Evolutionary conservation across 305 asterid genomes (phyloP).

Genomic region (Fraxinus angustifolia): DNA sequence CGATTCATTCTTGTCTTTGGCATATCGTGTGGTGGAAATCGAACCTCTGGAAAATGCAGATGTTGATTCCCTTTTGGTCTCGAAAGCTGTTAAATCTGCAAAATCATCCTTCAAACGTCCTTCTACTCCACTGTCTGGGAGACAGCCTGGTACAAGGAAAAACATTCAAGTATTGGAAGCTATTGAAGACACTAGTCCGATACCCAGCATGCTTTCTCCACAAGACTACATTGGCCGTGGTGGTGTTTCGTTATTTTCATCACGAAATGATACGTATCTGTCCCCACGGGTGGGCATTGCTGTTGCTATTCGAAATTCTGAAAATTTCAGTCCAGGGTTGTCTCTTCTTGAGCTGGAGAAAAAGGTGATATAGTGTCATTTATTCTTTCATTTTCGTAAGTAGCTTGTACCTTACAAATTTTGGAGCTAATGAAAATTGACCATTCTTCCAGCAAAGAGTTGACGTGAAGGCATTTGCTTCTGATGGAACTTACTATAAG

Average conservation of each 20-base stretch:
- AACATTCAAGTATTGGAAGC: slow-evolving; percentile 81
- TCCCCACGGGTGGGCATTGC: slow-evolving; percentile 95
- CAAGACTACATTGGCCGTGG: slow-evolving; percentile 97
- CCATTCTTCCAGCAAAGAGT: slow-evolving; percentile 77
- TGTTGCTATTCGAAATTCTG: slow-evolving; percentile 83
- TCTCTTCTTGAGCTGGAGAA: slow-evolving; percentile 99
- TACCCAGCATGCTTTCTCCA: slow-evolving; percentile 98
- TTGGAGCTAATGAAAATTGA: slow-evolving; percentile 21
- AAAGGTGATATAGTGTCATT: slow-evolving; percentile 56
- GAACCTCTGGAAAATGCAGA: slow-evolving; percentile 71
- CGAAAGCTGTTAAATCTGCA: slow-evolving; percentile 70
- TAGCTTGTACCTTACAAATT: background rate
- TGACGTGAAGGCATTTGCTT: slow-evolving; percentile 72
- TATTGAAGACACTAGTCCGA: slow-evolving; percentile 89
- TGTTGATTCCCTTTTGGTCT: slow-evolving; percentile 51
- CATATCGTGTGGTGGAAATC: slow-evolving; percentile 93
- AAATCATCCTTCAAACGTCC: slow-evolving; percentile 59
- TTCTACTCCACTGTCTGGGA: slow-evolving; percentile 51
- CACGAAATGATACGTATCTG: slow-evolving; percentile 80
- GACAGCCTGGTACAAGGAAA: slow-evolving; percentile 52
- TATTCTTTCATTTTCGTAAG: slow-evolving; percentile 12
- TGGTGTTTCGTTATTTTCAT: slow-evolving; percentile 83
- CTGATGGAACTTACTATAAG: slow-evolving; percentile 80
- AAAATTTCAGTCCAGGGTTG: slow-evolving; percentile 73
- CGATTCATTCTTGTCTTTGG: slow-evolving; percentile 66